phyloP scores from a whole-genome alignment of 441 rosid genomes.

The Pelargonium citronellum region DNA sequence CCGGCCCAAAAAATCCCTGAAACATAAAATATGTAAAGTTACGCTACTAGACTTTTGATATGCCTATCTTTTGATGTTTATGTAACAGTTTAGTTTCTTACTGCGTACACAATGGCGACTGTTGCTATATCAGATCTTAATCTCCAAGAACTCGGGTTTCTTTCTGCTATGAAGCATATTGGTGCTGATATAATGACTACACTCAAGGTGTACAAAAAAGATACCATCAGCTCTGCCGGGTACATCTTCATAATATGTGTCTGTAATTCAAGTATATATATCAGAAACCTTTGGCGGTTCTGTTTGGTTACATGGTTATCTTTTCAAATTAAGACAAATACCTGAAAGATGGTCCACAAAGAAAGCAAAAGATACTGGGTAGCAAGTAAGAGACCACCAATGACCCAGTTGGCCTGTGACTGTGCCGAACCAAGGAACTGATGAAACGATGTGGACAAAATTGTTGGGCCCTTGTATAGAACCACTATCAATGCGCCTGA shows the following conservation, averaged over 20 bases:
- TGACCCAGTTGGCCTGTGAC: conserved; percentile 37
- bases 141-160: conserved; percentile 2
- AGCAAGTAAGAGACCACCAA: conserved; percentile 52
- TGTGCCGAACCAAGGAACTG: not conserved
- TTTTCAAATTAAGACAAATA: conserved; percentile 10
- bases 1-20: conserved; percentile 6
- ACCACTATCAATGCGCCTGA: conserved; percentile 48
- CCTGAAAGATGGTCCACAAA: conserved; percentile 72
- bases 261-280: conserved; percentile 21
- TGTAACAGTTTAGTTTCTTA: conserved; percentile 24
- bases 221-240: not conserved
- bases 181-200: not conserved
- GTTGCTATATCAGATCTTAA: not conserved
- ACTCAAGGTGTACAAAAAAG: not conserved
- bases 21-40: too few relatives aligned
- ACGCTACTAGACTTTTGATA: too few relatives aligned
- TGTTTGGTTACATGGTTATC: not conserved
- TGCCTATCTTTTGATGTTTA: too few relatives aligned
- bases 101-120: conserved; percentile 8
- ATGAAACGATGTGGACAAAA: not conserved
- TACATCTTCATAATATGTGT: conserved; percentile 42
- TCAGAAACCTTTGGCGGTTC: not conserved
- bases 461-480: conserved; percentile 23
- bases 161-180: not conserved
- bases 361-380: conserved; percentile 54